Evolutionary conservation across 768 basidiomycete genomes (phyloP), one percentile per base, ranked within the genome.

Genomic region (Cantharellus cinnabarinus): DNA sequence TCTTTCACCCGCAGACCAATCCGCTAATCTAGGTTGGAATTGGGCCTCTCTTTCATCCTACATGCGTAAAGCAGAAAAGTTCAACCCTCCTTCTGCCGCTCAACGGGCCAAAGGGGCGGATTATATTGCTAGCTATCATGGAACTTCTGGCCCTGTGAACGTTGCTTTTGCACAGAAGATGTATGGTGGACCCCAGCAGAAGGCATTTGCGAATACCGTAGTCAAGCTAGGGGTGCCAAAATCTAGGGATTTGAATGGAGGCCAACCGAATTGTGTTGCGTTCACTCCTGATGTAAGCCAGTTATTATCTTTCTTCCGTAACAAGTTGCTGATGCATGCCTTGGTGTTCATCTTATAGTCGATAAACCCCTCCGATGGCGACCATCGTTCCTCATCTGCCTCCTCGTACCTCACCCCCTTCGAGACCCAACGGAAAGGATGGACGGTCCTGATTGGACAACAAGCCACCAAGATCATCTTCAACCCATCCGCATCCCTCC

Each of bases 111-210:
- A 68, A 57, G 70, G 71, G 60, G 65, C 68, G 29, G 61, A 63
- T 39, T 75, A 66, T 4, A 70, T 76, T 59, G 66, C 69, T 1
- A 68, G 69, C 3, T 79, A 76, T 62, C 79, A 81, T 63, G 79
- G 78, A 3, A 73, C 70, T 29, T 58, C 67, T 2, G 79, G 79
- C 0, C 79, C 79, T 2, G 73, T 81, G 0, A 76, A 78, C 62
- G 76, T 77, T 74, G 14, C 75, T 73, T 65, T 65, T 63, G 66
- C 68, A 61, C 64, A 64, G 38, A 59, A 41, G 3, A 80, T 80
- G 75, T 79, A 77, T 61, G 77, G 77, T 10, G 79, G 77, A 2
- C 76, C 77, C 3, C 75, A 78, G 52, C 77, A 79, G 61, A 59
- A 67, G 2, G 71, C 65, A n/a, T 80, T 79, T 64, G 66, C 76